Evolutionary conservation across 371 early-diverging fungal genomes (phyloP).

Genomic region (Apophysomyces elegans): DNA sequence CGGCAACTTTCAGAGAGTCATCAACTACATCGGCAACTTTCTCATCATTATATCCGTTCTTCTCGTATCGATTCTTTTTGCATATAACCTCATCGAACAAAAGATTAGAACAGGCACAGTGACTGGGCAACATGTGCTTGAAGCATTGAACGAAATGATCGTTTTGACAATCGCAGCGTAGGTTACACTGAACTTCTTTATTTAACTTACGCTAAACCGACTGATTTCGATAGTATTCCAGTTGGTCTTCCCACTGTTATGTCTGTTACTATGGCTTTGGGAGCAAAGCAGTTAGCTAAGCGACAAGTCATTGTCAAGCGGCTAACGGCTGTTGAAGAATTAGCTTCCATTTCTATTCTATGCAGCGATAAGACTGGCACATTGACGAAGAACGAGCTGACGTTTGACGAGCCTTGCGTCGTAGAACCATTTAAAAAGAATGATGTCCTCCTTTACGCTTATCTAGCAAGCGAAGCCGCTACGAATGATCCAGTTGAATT

Average conservation of each 20-base stretch:
- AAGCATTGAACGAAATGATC: constrained; percentile 80
- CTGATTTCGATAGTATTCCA: constrained; percentile 66
- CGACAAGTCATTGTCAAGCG: constrained; percentile 96
- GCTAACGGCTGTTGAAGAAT: constrained; percentile 94
- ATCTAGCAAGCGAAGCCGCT: constrained; percentile 88
- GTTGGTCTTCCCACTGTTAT: constrained; percentile 95
- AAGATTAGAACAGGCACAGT: constrained; percentile 39
- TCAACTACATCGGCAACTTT: constrained; percentile 93
- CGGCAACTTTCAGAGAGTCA: constrained; percentile 92
- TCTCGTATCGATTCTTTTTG: constrained; percentile 83
- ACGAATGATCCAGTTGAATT: constrained; percentile 92
- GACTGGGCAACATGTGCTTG: constrained; percentile 55
- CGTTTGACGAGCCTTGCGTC: constrained; percentile 89
- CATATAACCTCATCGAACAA: constrained; percentile 66
- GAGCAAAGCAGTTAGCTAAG: constrained; percentile 90
- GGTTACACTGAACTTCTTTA: constrained; percentile 15
- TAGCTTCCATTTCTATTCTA: constrained; percentile 94
- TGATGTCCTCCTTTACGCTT: constrained; percentile 85
- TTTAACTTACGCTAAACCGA: neutral
- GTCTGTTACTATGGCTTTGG: constrained; percentile 96
- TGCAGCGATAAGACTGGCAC: constrained; percentile 99
- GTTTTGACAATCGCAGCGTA: constrained; percentile 93
- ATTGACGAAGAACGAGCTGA: constrained; percentile 89
- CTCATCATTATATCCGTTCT: constrained; percentile 80
- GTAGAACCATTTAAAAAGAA: constrained; percentile 70